Evolutionary conservation across 345 rosid species (phyloP), one percentile per base, ranked within the genome.

Genomic region (Euphorbia lathyris): DNA sequence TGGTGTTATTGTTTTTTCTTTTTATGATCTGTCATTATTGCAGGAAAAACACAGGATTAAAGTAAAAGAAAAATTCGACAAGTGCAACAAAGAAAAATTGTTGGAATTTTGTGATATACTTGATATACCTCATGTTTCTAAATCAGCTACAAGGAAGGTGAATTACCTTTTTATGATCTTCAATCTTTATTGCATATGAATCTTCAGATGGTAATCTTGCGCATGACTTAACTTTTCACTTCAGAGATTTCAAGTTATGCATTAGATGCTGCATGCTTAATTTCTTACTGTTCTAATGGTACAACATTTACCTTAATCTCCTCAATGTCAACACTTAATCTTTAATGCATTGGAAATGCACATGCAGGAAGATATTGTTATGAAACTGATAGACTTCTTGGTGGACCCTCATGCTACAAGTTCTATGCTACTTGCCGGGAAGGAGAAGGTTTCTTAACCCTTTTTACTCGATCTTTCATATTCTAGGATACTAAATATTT

Each of bases 21-120:
- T 34, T 23, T 13, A 19, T 70, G 20, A 19, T 34, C 26, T 47
- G 25, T 74, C 36, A 30, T 59, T 56, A 19, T 72, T 83, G 67
- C 86, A 94, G 98, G 95, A 87, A 80, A 94, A 91, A 72, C 91
- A 86, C 61, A 90, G 77, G 86, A 68, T 9, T 38, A 94, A 82
- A 84, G 83, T 90, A 26, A 88, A 82, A 76, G 98, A 94, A 22
- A 94, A 86, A 81, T 67, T 94, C 72, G 97, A 92, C 76, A 94
- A 94, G 85, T 82, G 82, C 75, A 85, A 80, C 78, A 94, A 90
- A 74, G 98, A 94, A 81, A 92, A 83, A 78, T 50, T 94, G 79
- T 29, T 84, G 66, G 98, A 94, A 70, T 78, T 91, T 45, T 94
- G 98, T 58, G 98, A 94, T 71, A 52, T 94, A 43, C 86, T 94